Base-by-base conservation (phyloP, 768 basidiomycete genomes). In the Lentinula sp. region DNA sequence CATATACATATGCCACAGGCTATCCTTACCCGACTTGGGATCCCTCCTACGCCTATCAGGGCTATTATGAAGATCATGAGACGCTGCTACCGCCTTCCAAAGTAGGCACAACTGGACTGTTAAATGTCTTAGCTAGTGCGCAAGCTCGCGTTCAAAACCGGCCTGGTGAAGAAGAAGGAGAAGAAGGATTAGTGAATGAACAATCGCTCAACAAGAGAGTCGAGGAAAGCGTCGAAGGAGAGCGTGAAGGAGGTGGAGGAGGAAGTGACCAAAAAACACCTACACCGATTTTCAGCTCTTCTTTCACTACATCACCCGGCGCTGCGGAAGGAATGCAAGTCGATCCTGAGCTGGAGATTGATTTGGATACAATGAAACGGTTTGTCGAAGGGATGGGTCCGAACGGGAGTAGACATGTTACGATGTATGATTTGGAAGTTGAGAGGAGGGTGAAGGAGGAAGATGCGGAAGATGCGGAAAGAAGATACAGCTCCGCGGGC, bases 401-500 rank as follows among this genome's bases (percentile, higher is more conserved):
- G 7, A 70, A 77, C 21, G 84, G 82, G 5, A 78, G 78, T 4
- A 65, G 62, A 49, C 78, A 79, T 63, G 71, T 81, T 50, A 86
- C 85, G n/a, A 84, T 85, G 73, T 87, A 85, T 66, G 89, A 92
- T 71, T 66, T 90, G 21, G 79, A 74, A 50, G 87, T 88, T 69
- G 78, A 73, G 57, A 77, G 76, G 60, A 71, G 69, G 64, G 80
- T 87, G 68, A 68, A 64, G 56, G 61, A 42, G 43, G 84, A 87
- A 65, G 84, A 86, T 60, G 80, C 23, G 23, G 23, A 23, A n/a
- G 70, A 72, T 7, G 78, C 78, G 39, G 72, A 74, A 39, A 71
- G 76, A 0, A 69, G 66, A 8, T 75, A 74, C 1, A 69, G 70
- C 15, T 72, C 72, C 11, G 72, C 75, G 7, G 71, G 73, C 1